phyloP scores from a whole-genome alignment of 192 early-diverging fungal species.

The Geranomyces michiganensis region DNA sequence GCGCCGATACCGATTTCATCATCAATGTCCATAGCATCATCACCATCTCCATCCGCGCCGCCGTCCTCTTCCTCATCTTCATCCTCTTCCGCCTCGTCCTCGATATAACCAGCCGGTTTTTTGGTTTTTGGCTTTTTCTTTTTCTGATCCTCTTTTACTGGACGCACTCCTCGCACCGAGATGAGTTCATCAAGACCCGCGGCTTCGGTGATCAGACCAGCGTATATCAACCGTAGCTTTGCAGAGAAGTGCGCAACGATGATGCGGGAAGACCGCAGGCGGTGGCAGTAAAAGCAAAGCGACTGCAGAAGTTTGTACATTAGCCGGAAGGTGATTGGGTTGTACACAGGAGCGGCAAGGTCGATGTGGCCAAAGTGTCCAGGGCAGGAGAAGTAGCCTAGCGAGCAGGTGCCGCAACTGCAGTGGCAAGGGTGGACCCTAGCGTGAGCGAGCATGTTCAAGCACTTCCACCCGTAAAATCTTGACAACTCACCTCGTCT shows the following conservation, averaged over 20 bases:
- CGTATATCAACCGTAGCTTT: constrained; percentile 83
- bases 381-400: constrained; percentile 82
- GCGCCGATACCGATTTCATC: constrained; percentile 47
- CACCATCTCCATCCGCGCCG: constrained; percentile 40
- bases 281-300: constrained; percentile 88
- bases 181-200: constrained; percentile 74
- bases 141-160: constrained; percentile 18
- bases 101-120: constrained; percentile 16
- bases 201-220: constrained; percentile 85
- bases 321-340: constrained; percentile 94
- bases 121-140: constrained; percentile 26
- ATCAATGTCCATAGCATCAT: constrained; percentile 45
- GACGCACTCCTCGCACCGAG: constrained; percentile 17
- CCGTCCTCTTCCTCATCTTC: constrained; percentile 46
- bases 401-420: constrained; percentile 84
- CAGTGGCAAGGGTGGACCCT: not conserved
- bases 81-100: constrained; percentile 43
- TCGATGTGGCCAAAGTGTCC: constrained; percentile 98
- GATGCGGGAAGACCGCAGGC: constrained; percentile 65
- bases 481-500: constrained; percentile 41
- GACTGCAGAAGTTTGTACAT: constrained; percentile 85
- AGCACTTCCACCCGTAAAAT: too few relatives aligned
- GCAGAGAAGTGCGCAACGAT: constrained; percentile 70
- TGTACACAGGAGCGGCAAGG: constrained; percentile 82
- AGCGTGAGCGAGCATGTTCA: not conserved